Evolutionary conservation across 305 asterid species (phyloP).

Genomic region (Plantago coronopus): DNA sequence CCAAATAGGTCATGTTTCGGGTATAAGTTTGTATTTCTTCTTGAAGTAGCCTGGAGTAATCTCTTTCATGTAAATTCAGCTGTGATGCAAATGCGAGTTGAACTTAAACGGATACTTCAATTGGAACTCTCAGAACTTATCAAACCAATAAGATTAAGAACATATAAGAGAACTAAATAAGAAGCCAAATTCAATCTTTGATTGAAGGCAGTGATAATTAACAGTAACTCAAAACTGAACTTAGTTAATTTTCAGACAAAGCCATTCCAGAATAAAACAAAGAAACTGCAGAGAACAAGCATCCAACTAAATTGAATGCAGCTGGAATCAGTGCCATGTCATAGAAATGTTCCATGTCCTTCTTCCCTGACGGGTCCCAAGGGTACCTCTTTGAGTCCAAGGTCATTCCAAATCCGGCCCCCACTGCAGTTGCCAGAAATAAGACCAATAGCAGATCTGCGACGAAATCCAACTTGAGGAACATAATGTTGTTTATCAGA

Average conservation of each 20-base stretch:
- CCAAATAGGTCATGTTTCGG: too few relatives aligned
- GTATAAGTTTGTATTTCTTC: too few relatives aligned
- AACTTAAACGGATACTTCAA: too few relatives aligned
- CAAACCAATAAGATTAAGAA: too few relatives aligned
- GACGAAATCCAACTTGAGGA: conserved; percentile 32
- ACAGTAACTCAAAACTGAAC: too few relatives aligned
- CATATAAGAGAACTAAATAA: too few relatives aligned
- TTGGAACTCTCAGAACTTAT: too few relatives aligned
- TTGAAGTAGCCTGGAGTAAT: too few relatives aligned
- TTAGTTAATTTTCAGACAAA: conserved; percentile 2
- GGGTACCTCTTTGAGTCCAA: conserved; percentile 24
- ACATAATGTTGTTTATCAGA: conserved; percentile 22
- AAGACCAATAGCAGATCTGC: conserved; percentile 32
- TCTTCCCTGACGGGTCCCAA: not conserved
- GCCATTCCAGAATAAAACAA: conserved; percentile 31
- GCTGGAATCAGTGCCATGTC: conserved; percentile 25
- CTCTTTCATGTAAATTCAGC: too few relatives aligned
- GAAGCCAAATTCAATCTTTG: too few relatives aligned
- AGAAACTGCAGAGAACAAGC: conserved; percentile 25
- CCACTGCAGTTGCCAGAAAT: conserved; percentile 33
- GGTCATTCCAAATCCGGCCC: conserved; percentile 39
- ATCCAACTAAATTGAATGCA: conserved; percentile 29
- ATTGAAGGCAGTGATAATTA: too few relatives aligned
- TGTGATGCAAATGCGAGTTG: too few relatives aligned
- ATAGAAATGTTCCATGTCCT: conserved; percentile 22